phyloP scores from a whole-genome alignment of 176 grass and related monocot genomes.

The Urochloa ruziziensis region DNA sequence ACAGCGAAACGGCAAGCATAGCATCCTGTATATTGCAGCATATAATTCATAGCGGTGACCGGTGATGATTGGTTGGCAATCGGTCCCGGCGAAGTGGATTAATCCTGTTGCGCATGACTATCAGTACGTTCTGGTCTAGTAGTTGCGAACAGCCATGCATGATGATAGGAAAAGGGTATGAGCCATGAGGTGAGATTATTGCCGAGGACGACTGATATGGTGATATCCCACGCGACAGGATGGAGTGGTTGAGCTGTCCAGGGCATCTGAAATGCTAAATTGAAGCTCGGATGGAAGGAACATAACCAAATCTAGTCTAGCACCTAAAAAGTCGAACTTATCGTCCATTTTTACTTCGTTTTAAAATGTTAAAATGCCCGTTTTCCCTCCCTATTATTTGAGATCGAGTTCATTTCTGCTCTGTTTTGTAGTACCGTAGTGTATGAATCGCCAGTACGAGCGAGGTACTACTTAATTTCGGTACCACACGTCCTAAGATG shows the following conservation, averaged over 20 bases:
- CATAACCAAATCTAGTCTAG: neutral
- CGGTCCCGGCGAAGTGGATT: neutral
- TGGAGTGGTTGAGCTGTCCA: slow-evolving; percentile 18
- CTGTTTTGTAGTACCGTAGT: neutral
- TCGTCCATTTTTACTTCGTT: neutral
- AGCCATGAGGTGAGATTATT: neutral
- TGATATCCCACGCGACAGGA: neutral
- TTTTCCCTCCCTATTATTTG: too few species aligned
- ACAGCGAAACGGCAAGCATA: neutral
- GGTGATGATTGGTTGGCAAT: neutral
- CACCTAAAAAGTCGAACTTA: neutral
- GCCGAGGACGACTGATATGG: neutral
- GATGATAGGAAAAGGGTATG: neutral
- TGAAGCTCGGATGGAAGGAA: neutral
- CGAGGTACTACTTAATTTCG: neutral
- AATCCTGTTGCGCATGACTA: neutral
- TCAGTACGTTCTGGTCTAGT: neutral
- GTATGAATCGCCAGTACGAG: neutral
- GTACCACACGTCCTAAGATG: neutral
- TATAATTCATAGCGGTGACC: neutral
- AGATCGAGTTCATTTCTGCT: neutral
- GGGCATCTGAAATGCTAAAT: slow-evolving; percentile 1
- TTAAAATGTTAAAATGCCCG: neutral
- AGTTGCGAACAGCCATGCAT: neutral
- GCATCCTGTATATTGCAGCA: neutral